Evolutionary conservation across 805 yeast genomes (phyloP).

Genomic region (Suhomyces tanzawaensis): DNA sequence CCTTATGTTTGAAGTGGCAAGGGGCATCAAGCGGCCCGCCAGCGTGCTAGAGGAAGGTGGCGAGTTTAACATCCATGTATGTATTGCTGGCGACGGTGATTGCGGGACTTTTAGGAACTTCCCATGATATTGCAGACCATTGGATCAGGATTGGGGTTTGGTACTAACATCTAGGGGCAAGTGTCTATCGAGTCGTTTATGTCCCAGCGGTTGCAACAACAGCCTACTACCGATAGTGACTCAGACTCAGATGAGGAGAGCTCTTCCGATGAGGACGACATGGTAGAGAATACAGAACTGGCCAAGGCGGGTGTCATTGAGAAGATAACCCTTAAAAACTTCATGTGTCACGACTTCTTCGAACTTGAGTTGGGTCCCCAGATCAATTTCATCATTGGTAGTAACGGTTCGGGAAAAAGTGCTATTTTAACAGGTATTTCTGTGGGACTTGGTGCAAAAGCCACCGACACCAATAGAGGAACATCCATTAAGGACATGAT

Average conservation of each 20-base stretch:
- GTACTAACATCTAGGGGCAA: constrained; percentile 9
- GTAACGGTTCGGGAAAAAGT: constrained; percentile 89
- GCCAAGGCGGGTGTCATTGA: constrained; percentile 67
- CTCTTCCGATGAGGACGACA: constrained; percentile 16
- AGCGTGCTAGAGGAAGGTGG: not conserved
- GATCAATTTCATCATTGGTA: constrained; percentile 82
- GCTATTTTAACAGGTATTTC: constrained; percentile 86
- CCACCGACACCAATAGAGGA: constrained; percentile 85
- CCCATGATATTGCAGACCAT: no score
- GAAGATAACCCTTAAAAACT: constrained; percentile 62
- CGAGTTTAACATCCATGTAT: not conserved
- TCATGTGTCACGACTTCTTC: constrained; percentile 88
- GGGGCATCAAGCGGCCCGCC: not conserved
- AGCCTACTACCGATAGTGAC: constrained; percentile 5
- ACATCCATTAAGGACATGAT: constrained; percentile 65
- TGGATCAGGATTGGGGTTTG: not conserved
- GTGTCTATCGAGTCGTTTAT: constrained; percentile 10
- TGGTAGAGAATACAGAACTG: constrained; percentile 17
- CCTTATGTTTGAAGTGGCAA: not conserved
- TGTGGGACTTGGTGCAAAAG: constrained; percentile 85
- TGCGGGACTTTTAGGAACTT: not conserved
- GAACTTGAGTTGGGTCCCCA: constrained; percentile 72
- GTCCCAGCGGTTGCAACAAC: constrained; percentile 8
- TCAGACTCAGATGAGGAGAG: constrained; percentile 13
- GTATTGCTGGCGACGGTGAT: not conserved